Evolutionary conservation across 768 basidiomycete species (phyloP).

Genomic region (Boletus tomentosulus): DNA sequence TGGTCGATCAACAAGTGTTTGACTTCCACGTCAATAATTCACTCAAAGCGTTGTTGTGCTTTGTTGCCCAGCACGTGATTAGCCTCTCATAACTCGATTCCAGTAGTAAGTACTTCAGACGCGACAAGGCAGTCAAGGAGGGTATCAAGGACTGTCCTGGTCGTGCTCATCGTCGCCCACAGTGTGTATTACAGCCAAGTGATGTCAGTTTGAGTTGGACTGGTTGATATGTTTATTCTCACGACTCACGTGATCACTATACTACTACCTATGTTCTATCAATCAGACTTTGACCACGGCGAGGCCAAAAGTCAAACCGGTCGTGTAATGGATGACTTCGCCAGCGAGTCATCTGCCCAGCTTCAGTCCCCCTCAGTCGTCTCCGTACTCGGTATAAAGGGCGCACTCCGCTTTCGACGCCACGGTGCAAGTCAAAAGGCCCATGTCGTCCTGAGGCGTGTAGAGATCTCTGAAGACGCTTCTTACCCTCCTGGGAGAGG

Average conservation of each 20-base stretch:
- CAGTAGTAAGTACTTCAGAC: background rate
- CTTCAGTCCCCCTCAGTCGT: conserved; percentile 36
- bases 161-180: background rate
- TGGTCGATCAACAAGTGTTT: conserved; percentile 2
- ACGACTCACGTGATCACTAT: conserved; percentile 21
- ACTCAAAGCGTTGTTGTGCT: conserved; percentile 11
- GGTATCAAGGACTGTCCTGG: too few species aligned
- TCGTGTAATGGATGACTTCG: conserved; percentile 35
- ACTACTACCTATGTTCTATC: background rate
- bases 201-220: background rate
- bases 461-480: conserved; percentile 44
- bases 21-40: conserved; percentile 20
- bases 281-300: conserved; percentile 8
- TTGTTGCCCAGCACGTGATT: conserved; percentile 24
- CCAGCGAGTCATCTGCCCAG: conserved; percentile 32
- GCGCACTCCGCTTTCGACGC: conserved; percentile 57
- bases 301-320: conserved; percentile 11
- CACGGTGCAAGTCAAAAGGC: conserved; percentile 66
- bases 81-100: background rate
- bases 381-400: conserved; percentile 60
- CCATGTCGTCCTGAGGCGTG: conserved; percentile 64
- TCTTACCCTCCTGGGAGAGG: conserved; percentile 38
- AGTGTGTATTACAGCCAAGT: background rate
- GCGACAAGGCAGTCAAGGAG: background rate
- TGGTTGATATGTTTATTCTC: conserved; percentile 8